Evolutionary conservation across 345 rosid species (phyloP).

Genomic region (Kandelia obovata): DNA sequence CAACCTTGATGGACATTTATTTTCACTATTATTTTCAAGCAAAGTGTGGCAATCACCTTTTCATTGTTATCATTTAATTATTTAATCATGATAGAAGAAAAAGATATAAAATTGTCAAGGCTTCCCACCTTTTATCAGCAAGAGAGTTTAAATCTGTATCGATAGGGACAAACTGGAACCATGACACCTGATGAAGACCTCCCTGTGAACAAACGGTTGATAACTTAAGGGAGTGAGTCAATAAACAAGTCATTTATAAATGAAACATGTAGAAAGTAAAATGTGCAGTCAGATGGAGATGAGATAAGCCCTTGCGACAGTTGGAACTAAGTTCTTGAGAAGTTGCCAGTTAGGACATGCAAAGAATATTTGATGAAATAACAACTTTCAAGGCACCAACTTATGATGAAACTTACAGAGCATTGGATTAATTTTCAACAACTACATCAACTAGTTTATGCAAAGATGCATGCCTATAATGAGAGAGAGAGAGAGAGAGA

Average conservation of each 20-base stretch:
- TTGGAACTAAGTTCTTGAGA: no score
- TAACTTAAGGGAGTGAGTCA: background rate
- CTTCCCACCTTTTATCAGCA: conserved; percentile 65
- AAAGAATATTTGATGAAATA: no score
- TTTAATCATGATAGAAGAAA: background rate
- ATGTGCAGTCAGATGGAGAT: background rate
- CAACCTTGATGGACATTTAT: conserved; percentile 24
- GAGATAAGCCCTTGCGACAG: background rate
- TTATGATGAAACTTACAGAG: no score
- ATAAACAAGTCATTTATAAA: background rate
- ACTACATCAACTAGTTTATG: no score
- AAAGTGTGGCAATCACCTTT: background rate
- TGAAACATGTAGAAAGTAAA: background rate
- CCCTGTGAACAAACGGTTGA: conserved; percentile 46
- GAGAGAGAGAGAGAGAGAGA: no score
- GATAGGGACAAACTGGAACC: conserved; percentile 95
- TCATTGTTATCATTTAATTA: no score
- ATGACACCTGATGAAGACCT: conserved; percentile 76
- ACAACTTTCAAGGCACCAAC: no score
- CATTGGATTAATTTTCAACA: no score
- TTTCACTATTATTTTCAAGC: conserved; percentile 13
- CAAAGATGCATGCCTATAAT: no score
- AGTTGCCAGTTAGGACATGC: no score
- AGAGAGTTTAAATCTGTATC: conserved; percentile 73
- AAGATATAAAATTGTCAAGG: background rate